These are phyloP conservation scores for Scedosporium aurantiacum DNA, from an alignment of 2,329 filamentous ascomycete genomes.

Conservation along the genomic window DNA sequence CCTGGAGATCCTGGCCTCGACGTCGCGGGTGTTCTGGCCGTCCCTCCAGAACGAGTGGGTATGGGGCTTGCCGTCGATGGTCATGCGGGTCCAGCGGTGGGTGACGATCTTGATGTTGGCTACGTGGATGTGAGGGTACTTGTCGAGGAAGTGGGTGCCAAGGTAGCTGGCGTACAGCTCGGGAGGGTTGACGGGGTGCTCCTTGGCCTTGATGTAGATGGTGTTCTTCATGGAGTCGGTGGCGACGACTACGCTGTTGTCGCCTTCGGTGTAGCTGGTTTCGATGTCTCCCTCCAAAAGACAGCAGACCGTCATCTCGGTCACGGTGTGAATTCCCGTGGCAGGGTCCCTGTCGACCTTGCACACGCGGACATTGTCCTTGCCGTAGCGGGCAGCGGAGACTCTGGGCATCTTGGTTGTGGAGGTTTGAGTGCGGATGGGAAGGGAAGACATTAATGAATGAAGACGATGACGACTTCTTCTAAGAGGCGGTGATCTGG, in stretches of 20 bases:
- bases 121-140: conserved; percentile 76
- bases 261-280: conserved; percentile 76
- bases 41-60: conserved; percentile 92
- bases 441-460: not conserved
- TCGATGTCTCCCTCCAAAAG: conserved; percentile 90
- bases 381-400: conserved; percentile 65
- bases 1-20: conserved; percentile 60
- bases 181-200: conserved; percentile 81
- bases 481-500: too few species aligned
- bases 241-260: conserved; percentile 91
- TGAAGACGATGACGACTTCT: not conserved
- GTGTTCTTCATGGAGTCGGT: conserved; percentile 99
- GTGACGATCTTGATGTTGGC: conserved; percentile 74
- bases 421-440: not conserved
- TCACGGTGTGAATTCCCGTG: conserved; percentile 71
- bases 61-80: conserved; percentile 77
- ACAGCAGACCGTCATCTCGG: conserved; percentile 90
- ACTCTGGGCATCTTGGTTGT: conserved; percentile 38
- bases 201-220: conserved; percentile 88
- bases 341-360: conserved; percentile 77
- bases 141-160: conserved; percentile 78
- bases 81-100: conserved; percentile 87
- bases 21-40: conserved; percentile 74
- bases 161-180: conserved; percentile 84
- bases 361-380: conserved; percentile 97